These are phyloP conservation scores for Spathaspora hagerdaliae DNA, from an alignment of 805 yeast genomes.

Conservation along the genomic window DNA sequence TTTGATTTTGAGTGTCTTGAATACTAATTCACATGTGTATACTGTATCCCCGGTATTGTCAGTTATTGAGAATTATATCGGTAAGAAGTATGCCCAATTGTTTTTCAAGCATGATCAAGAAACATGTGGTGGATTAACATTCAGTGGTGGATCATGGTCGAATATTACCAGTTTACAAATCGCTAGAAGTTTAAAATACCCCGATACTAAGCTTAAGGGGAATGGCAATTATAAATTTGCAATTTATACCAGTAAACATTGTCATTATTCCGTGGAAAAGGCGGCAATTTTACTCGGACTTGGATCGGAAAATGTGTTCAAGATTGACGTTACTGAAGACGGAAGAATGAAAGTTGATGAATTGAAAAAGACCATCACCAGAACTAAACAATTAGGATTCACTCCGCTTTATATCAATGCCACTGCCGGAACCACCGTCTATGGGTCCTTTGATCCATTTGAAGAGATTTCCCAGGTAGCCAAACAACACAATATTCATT, in stretches of 20 bases:
- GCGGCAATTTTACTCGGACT: slow-evolving; percentile 75
- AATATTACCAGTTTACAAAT: slow-evolving; percentile 73
- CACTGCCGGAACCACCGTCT: slow-evolving; percentile 88
- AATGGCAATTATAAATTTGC: slow-evolving; percentile 55
- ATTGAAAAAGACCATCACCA: slow-evolving; percentile 42
- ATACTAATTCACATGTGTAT: slow-evolving; percentile 82
- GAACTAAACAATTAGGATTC: slow-evolving; percentile 48
- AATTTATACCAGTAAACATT: slow-evolving; percentile 64
- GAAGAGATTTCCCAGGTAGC: slow-evolving; percentile 52
- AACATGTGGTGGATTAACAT: slow-evolving; percentile 76
- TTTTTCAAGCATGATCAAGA: slow-evolving; percentile 45
- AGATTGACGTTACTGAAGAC: slow-evolving; percentile 50
- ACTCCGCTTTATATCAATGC: slow-evolving; percentile 76
- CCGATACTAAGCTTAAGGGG: slow-evolving; percentile 66
- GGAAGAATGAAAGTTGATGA: slow-evolving; percentile 55
- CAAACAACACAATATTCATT: slow-evolving; percentile 57
- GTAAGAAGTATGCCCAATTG: slow-evolving; percentile 61
- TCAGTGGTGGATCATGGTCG: slow-evolving; percentile 86
- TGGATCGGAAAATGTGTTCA: slow-evolving; percentile 60
- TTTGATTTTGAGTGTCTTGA: slow-evolving; percentile 59
- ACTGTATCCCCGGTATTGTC: slow-evolving; percentile 82
- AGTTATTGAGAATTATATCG: slow-evolving; percentile 66
- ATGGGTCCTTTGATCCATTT: slow-evolving; percentile 77
- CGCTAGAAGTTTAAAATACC: slow-evolving; percentile 63
- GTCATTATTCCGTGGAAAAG: slow-evolving; percentile 78